Evolutionary conservation across 306 rosid species (phyloP), one percentile per base, ranked within the genome.

Genomic region (Citrullus amarus): DNA sequence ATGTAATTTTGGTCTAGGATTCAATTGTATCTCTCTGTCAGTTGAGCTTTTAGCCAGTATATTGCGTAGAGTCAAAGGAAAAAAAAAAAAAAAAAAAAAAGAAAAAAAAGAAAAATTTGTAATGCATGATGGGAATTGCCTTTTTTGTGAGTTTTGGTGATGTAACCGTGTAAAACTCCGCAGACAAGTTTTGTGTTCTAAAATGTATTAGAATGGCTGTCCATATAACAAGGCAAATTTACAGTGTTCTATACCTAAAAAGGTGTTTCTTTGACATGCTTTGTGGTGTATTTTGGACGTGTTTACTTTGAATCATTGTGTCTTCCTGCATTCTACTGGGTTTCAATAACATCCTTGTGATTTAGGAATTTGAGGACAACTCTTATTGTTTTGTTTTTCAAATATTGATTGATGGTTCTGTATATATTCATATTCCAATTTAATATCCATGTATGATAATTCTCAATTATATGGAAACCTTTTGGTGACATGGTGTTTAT

Each of bases 1-100:
- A 6, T 74, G 48, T 74, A 74, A 53, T 74, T 53, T 18, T 2
- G 39, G 78, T 74, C 63, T 74, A 74, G 78, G 63, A 51, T 54
- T 30, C 50, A 51, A 34, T 32, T 74, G 78, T 32, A 74, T 53
- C 76, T 34, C 75, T 50, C 77, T 30, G 41, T 28, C 44, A 30
- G 78, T 34, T 22, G 56, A 70, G 76, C 32, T 46, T 70, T 70
- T 30, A 16, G 28, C 25, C 70, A 20, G 17, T 28, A 20, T 55
- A 76, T 34, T 6, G 25, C 36, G 34, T 15, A 6, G 54, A 17
- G 1, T 0, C 4, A 9, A 8, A 9, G 58, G 8, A 16, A n/a
- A 22, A 44, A 20, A 12, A 25, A 20, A 9, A 20, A 1, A 4
- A 15, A 46, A 12, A 46, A 46, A 10, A 2, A 46, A 48, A 48